Evolutionary conservation across 176 grass and related monocot species (phyloP), one percentile per base, ranked within the genome.

Genomic region (Saccharum spontaneum): DNA sequence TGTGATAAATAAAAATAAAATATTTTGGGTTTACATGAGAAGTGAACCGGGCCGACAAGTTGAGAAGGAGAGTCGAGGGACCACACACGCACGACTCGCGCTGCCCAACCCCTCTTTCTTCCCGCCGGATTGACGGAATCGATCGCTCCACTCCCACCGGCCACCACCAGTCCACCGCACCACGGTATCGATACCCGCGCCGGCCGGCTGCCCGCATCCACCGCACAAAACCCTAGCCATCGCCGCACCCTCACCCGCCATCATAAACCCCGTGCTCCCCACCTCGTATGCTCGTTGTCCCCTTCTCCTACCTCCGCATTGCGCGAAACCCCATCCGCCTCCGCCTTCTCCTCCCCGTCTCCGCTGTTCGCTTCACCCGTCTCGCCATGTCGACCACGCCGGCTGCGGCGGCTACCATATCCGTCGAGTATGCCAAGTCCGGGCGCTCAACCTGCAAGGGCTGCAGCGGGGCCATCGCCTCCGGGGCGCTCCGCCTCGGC

Each of bases 361-460:
- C 75, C 3, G 28, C 40, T 28, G 50, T 43, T 18, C 62, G 80
- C 73, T 5, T 59, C 77, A 69, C 84, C 60, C 59, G 45, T 26
- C 20, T 69, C n/a, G 26, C 85, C 30, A 86, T 89, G 77, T 89
- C 82, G 16, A 7, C 75, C 65, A 60, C 59, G 20, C 43, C 72
- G 73, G 37, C 83, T 31, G 69, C 81, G 62, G 67, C 68, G 40
- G 74, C 62, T 20, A 79, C 89, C 34, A 69, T 94, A 76, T 79
- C 87, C 38, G 86, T 85, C 48, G 87, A 98, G 70, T 94, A 95
- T 71, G 90, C 93, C 66, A 98, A 92, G 77, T 98, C 91, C 24
- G 88, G 86, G 8, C 89, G 93, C 61, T 92, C 91, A 45, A 37
- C 78, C 59, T 98, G 93, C 93, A 98, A 98, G 80, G 83, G 80